Evolutionary conservation across 1,284 basidiomycete species (phyloP).

Genomic region (Stereum hirsutum): DNA sequence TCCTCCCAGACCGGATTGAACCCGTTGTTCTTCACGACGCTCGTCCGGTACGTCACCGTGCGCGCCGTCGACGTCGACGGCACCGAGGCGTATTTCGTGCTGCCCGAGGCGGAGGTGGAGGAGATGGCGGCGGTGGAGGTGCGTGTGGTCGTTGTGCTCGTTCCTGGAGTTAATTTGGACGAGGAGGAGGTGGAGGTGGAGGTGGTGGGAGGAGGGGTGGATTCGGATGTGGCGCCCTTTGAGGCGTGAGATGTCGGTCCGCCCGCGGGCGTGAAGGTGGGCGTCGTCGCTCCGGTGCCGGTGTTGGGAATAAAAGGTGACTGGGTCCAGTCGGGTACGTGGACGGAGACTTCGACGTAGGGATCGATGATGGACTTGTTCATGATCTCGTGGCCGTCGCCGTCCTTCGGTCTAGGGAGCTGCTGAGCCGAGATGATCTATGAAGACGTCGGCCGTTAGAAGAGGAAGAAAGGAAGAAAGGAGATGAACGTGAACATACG

Average conservation of each 20-base stretch:
- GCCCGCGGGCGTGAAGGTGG: too few species aligned
- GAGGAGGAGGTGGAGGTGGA: conserved; percentile 9
- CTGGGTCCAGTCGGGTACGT: conserved; percentile 65
- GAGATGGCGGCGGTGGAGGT: conserved; percentile 15
- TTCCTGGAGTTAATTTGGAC: too few species aligned
- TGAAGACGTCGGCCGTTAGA: conserved; percentile 2
- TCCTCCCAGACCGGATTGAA: conserved; percentile 90
- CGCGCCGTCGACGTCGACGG: conserved; percentile 29
- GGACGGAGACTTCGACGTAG: conserved; percentile 70
- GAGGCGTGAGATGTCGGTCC: too few species aligned
- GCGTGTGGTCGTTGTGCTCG: too few species aligned
- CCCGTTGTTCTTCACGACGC: conserved; percentile 71
- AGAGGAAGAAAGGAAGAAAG: not conserved
- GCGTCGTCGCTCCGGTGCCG: not conserved
- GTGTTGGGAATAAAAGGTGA: conserved; percentile 18
- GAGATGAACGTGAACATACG: conserved; percentile 24
- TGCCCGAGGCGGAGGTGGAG: conserved; percentile 15
- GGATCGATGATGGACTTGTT: conserved; percentile 62
- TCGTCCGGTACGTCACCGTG: conserved; percentile 46
- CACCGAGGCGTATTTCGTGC: too few species aligned
- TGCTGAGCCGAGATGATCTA: conserved; percentile 92
- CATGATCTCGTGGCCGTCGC: conserved; percentile 49
- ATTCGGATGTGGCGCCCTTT: too few species aligned
- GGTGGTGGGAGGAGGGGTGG: conserved; percentile 12
- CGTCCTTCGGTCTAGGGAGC: conserved; percentile 70